Conservation (phyloP, 202 grass and related monocot genomes). For the Schoenoplectus triqueter region DNA sequence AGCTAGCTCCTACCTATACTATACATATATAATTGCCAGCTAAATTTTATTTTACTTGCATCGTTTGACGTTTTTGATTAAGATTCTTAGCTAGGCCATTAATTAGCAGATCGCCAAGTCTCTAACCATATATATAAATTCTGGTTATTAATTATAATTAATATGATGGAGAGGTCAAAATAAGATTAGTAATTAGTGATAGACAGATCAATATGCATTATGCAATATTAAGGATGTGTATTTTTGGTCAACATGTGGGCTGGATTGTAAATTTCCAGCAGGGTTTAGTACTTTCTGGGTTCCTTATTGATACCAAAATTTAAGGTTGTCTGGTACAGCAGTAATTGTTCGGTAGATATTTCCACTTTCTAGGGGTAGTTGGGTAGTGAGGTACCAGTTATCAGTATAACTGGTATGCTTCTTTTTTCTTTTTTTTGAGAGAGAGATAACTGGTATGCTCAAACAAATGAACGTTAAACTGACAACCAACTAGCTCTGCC, state of each 20-base stretch:
- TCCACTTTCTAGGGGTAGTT: background rate
- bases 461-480: background rate
- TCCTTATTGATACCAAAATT: background rate
- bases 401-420: background rate
- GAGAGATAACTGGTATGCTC: background rate
- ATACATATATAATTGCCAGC: background rate
- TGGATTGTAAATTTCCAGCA: background rate
- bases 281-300: background rate
- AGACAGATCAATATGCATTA: background rate
- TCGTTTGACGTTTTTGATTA: slow-evolving; percentile 1
- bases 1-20: background rate
- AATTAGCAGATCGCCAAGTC: slow-evolving; percentile 5
- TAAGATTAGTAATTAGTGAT: background rate
- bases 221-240: background rate
- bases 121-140: background rate
- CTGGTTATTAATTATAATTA: background rate
- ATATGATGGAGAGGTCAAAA: background rate
- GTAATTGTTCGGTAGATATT: background rate
- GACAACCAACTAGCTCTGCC: background rate
- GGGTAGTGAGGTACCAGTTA: background rate
- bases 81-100: background rate
- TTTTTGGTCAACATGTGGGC: background rate
- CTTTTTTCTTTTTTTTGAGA: no score
- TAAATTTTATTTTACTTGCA: background rate
- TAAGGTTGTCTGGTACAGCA: background rate